These are phyloP conservation scores for Crotalaria pallida DNA, from an alignment of 306 rosid species.

Conservation along the genomic window DNA sequence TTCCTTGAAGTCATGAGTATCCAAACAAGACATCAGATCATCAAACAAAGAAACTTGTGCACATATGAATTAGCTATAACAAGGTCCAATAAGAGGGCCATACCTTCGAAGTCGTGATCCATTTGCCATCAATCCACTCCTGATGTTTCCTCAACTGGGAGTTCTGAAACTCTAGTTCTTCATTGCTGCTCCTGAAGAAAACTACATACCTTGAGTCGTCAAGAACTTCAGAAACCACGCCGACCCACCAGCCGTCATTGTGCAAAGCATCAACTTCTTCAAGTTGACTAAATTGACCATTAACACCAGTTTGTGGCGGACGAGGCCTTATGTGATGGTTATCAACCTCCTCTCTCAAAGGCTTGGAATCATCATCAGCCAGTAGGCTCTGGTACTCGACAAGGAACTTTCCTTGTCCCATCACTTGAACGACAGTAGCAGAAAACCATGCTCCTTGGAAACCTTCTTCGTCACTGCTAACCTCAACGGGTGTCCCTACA, in stretches of 20 bases:
- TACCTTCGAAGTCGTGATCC: conserved; percentile 59
- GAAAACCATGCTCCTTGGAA: conserved; percentile 73
- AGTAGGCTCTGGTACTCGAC: conserved; percentile 36
- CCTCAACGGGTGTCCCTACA: conserved; percentile 52
- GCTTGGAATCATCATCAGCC: conserved; percentile 40
- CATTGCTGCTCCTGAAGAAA: conserved; percentile 39
- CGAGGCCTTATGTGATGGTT: conserved; percentile 48
- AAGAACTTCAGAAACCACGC: conserved; percentile 48
- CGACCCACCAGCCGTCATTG: conserved; percentile 81
- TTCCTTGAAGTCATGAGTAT: background rate
- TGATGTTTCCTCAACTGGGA: conserved; percentile 49
- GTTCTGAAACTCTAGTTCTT: conserved; percentile 38
- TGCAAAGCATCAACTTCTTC: conserved; percentile 56
- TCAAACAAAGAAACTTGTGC: background rate
- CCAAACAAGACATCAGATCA: conserved; percentile 3
- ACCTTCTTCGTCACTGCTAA: conserved; percentile 64
- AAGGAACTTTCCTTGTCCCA: conserved; percentile 28
- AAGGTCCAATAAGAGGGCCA: background rate
- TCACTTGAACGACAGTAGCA: conserved; percentile 33
- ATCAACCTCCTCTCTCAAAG: conserved; percentile 47
- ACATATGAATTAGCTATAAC: background rate
- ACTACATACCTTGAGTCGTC: conserved; percentile 39
- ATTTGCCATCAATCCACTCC: conserved; percentile 52
- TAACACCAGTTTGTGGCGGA: conserved; percentile 31
- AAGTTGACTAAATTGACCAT: conserved; percentile 24